phyloP scores from a whole-genome alignment of 352 stramenopile genomes.

The Phytophthora citricola region DNA sequence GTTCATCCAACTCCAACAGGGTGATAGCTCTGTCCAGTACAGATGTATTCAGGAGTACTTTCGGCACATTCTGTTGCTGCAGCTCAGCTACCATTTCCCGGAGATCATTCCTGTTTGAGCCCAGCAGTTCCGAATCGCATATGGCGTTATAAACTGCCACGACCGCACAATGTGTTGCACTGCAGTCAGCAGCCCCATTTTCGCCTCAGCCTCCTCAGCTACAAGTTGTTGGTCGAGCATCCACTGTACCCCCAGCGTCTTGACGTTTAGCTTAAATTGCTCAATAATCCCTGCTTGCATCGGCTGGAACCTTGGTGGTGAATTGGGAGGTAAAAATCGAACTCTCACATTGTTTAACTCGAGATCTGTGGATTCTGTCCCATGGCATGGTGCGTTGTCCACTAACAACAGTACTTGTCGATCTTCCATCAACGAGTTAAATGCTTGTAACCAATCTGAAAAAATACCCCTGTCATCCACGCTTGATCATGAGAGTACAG shows the following conservation, averaged over 20 bases:
- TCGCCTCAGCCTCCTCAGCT: conserved; percentile 1
- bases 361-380: conserved; percentile 3
- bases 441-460: conserved; percentile 23
- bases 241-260: conserved; percentile 24
- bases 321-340: conserved; percentile 17
- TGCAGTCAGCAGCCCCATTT: conserved; percentile 26
- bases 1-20: conserved; percentile 9
- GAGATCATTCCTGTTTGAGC: conserved; percentile 23
- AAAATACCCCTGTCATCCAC: conserved; percentile 27
- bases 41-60: conserved; percentile 9
- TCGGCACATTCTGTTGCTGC: conserved; percentile 11
- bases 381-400: conserved; percentile 27
- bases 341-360: conserved; percentile 24
- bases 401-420: conserved; percentile 26
- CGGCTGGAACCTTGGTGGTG: conserved; percentile 11
- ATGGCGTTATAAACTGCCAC: conserved; percentile 13
- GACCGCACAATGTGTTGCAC: conserved; percentile 24
- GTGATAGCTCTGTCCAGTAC: conserved; percentile 18
- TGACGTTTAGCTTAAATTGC: conserved; percentile 26
- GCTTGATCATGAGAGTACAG: conserved; percentile 22
- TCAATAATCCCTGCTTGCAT: conserved; percentile 27
- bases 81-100: conserved; percentile 13
- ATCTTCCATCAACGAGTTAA: conserved; percentile 23
- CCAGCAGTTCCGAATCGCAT: conserved; percentile 24
- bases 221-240: conserved; percentile 24